A percentile compares a stretch with the other conserved stretches of the same genome.
Conservation (phyloP, 2,329 filamentous ascomycete species). For the Fusarium sublunatum region DNA sequence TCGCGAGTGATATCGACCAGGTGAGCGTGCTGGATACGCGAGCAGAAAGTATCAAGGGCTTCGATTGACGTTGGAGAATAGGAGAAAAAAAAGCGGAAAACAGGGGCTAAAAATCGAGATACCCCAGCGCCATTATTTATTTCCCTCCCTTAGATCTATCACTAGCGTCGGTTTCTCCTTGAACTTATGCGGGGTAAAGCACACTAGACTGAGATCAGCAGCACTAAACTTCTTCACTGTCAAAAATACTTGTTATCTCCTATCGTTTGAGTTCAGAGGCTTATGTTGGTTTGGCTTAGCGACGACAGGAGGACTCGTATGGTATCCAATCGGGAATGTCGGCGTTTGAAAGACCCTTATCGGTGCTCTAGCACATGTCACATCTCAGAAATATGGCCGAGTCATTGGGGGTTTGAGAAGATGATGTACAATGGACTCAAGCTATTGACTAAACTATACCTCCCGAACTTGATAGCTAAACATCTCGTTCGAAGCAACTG, state of each 20-base stretch:
- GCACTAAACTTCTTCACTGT: not conserved
- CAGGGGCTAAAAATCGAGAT: not conserved
- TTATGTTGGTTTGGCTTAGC: not conserved
- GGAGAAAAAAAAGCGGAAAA: not conserved
- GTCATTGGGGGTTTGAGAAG: not conserved
- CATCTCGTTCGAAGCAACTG: slow-evolving; percentile 50
- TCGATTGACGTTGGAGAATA: too few species aligned
- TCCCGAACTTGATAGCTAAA: slow-evolving; percentile 43
- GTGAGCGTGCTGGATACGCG: not conserved
- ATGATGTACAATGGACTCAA: not conserved
- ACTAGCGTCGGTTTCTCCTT: slow-evolving; percentile 11
- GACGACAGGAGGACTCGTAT: too few species aligned
- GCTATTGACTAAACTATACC: slow-evolving; percentile 1
- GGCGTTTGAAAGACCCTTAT: too few species aligned
- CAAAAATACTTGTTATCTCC: not conserved
- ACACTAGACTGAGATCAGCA: slow-evolving; percentile 7
- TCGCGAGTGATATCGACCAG: not conserved
- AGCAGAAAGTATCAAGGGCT: too few species aligned
- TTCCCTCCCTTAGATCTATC: not conserved
- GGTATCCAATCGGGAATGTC: too few species aligned
- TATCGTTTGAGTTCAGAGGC: too few species aligned
- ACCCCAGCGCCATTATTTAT: slow-evolving; percentile 1
- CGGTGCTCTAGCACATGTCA: too few species aligned
- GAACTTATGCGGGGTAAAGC: slow-evolving; percentile 21
- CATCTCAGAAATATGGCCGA: not conserved